Conservation (phyloP, 2,329 filamentous ascomycete species). For the Colletotrichum magnum region DNA sequence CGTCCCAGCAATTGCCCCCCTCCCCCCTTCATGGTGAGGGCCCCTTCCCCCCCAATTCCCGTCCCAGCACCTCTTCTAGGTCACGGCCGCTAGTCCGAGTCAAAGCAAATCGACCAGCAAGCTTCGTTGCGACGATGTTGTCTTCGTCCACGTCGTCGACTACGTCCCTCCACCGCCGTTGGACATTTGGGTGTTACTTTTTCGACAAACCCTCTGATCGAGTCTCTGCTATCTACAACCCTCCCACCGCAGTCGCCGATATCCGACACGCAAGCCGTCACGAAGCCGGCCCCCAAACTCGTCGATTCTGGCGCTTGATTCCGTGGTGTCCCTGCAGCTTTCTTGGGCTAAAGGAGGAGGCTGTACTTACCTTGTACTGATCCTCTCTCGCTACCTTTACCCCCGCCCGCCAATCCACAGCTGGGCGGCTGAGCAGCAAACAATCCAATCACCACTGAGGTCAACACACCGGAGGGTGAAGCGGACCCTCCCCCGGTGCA, state of each 20-base stretch:
- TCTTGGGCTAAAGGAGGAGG: slow-evolving; percentile 18
- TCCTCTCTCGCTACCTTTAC: slow-evolving; percentile 23
- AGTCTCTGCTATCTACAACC: too few relatives aligned
- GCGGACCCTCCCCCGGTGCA: slow-evolving; percentile 27
- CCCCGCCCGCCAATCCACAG: slow-evolving; percentile 4
- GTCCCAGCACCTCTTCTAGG: slow-evolving; percentile 18
- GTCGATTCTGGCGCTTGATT: neutral
- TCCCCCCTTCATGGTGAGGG: neutral
- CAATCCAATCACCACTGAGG: slow-evolving; percentile 31
- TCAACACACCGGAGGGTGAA: slow-evolving; percentile 25
- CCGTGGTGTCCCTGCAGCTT: neutral
- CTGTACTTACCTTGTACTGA: slow-evolving; percentile 26
- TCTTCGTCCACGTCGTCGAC: slow-evolving; percentile 32
- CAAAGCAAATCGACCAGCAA: slow-evolving; percentile 28
- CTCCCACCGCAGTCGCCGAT: slow-evolving; percentile 5
- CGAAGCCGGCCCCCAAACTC: slow-evolving; percentile 16
- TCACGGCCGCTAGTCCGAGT: slow-evolving; percentile 30
- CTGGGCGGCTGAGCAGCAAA: slow-evolving; percentile 33
- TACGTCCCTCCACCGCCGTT: neutral
- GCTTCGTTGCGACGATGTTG: slow-evolving; percentile 27
- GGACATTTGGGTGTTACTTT: slow-evolving; percentile 1
- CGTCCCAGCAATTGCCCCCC: too few relatives aligned
- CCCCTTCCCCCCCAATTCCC: slow-evolving; percentile 6
- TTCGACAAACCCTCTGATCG: too few relatives aligned
- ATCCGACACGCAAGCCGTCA: slow-evolving; percentile 29